Conservation (phyloP, 805 yeast species). For the Ogataea polymorpha region DNA sequence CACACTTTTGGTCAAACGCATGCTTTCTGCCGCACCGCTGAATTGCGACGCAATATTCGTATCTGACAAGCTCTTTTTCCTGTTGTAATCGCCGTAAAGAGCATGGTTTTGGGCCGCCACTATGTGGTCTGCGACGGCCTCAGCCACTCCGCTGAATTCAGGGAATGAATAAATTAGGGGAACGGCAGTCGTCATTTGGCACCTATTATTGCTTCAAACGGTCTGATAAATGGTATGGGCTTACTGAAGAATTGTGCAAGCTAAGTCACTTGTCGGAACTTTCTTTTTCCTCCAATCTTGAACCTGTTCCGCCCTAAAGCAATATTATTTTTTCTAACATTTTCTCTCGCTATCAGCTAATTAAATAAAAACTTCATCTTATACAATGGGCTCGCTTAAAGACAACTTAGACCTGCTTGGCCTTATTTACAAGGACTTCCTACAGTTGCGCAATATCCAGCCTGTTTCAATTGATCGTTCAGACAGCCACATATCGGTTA, state of each 20-base stretch:
- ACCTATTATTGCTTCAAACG: too few relatives aligned
- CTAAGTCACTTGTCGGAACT: not conserved
- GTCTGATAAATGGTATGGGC: too few relatives aligned
- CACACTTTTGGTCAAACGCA: slow-evolving; percentile 3
- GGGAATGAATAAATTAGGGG: slow-evolving; percentile 93
- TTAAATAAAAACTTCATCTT: not conserved
- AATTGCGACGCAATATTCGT: slow-evolving; percentile 1
- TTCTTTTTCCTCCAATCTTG: slow-evolving; percentile 1
- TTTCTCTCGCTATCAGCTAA: slow-evolving; percentile 8
- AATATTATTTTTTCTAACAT: slow-evolving; percentile 9
- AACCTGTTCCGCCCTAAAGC: slow-evolving; percentile 4
- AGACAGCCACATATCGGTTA: not conserved
- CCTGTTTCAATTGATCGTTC: slow-evolving; percentile 2
- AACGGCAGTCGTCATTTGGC: slow-evolving; percentile 80
- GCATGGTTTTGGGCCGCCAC: slow-evolving; percentile 82
- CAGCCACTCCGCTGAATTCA: slow-evolving; percentile 86
- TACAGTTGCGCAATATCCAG: not conserved
- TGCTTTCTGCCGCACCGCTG: not conserved
- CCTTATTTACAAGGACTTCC: not conserved
- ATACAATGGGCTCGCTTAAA: slow-evolving; percentile 1
- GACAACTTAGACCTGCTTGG: slow-evolving; percentile 2
- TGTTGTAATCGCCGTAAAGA: slow-evolving; percentile 36
- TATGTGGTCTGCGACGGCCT: slow-evolving; percentile 94
- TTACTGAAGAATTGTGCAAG: not conserved
- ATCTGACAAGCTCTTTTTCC: slow-evolving; percentile 15